phyloP scores from a whole-genome alignment of 176 grass and related monocot genomes.

The Oryza nivara region DNA sequence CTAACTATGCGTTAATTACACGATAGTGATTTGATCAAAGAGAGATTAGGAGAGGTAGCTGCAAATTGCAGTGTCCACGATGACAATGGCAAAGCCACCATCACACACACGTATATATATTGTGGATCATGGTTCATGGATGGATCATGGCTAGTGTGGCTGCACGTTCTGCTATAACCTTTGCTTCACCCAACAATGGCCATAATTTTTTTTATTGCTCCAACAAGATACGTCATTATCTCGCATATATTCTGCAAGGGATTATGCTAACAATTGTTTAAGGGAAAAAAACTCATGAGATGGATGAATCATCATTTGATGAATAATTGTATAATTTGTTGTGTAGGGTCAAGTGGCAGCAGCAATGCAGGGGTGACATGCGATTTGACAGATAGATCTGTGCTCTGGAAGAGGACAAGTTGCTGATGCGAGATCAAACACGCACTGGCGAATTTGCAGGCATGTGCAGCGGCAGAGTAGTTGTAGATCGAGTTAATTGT shows the following conservation, averaged over 20 bases:
- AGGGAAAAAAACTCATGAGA: background rate
- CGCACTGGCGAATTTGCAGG: conserved; percentile 19
- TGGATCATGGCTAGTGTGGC: conserved; percentile 26
- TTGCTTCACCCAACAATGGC: conserved; percentile 12
- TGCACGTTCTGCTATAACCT: conserved; percentile 34
- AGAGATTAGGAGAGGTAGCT: background rate
- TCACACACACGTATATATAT: conserved; percentile 25
- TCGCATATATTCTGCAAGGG: background rate
- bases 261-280: background rate
- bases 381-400: conserved; percentile 23
- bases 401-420: conserved; percentile 7
- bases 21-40: background rate
- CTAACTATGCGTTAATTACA: background rate
- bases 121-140: background rate
- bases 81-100: background rate
- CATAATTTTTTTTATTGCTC: background rate
- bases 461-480: conserved; percentile 9
- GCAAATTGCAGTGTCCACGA: background rate
- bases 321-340: background rate
- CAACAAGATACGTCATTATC: conserved; percentile 11
- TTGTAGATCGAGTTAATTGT: background rate
- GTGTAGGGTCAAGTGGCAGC: conserved; percentile 33
- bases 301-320: background rate
- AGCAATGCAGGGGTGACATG: conserved; percentile 20
- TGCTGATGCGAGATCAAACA: background rate